A percentile compares a stretch with the other conserved stretches of the same genome.
These are phyloP conservation scores for Diatrype stigma DNA, from an alignment of 2,329 filamentous ascomycete species.

Conservation along the genomic window DNA sequence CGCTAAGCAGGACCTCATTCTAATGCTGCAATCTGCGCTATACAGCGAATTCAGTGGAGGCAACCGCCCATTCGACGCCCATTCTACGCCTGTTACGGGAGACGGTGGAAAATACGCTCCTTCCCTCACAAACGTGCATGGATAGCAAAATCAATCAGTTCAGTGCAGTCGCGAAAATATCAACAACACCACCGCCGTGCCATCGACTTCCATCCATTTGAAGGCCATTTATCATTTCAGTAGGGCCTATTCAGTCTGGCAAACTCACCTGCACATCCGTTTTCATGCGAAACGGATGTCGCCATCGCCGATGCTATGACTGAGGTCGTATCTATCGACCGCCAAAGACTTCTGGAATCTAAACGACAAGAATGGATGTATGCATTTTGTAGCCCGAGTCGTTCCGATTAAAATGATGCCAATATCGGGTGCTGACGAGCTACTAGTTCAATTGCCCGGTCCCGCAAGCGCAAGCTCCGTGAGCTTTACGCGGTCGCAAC, in stretches of 20 bases:
- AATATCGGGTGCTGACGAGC: slow-evolving; percentile 40
- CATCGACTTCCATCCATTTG: slow-evolving; percentile 32
- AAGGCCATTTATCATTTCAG: slow-evolving; percentile 27
- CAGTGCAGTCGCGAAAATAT: slow-evolving; percentile 1
- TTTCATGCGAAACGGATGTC: slow-evolving; percentile 66
- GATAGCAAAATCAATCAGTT: slow-evolving; percentile 17
- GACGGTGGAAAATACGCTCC: background rate
- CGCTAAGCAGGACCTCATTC: background rate
- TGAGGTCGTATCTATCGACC: slow-evolving; percentile 64
- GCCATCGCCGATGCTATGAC: slow-evolving; percentile 65
- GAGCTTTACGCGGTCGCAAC: slow-evolving; percentile 80
- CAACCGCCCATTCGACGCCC: background rate
- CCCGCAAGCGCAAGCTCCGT: slow-evolving; percentile 86
- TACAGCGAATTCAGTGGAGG: background rate
- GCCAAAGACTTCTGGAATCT: slow-evolving; percentile 61
- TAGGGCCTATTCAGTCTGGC: slow-evolving; percentile 29
- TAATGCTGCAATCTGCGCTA: background rate
- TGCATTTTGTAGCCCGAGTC: slow-evolving; percentile 42
- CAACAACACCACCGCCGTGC: slow-evolving; percentile 22
- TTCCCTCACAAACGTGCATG: slow-evolving; percentile 5
- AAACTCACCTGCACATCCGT: slow-evolving; percentile 41
- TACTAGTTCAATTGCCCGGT: slow-evolving; percentile 66
- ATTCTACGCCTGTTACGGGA: background rate
- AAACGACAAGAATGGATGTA: slow-evolving; percentile 61
- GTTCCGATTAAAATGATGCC: slow-evolving; percentile 46